A percentile compares a stretch with the other conserved stretches of the same genome.
Conservation (phyloP, 1,139 yeast genomes). For the Spathaspora sp. region DNA sequence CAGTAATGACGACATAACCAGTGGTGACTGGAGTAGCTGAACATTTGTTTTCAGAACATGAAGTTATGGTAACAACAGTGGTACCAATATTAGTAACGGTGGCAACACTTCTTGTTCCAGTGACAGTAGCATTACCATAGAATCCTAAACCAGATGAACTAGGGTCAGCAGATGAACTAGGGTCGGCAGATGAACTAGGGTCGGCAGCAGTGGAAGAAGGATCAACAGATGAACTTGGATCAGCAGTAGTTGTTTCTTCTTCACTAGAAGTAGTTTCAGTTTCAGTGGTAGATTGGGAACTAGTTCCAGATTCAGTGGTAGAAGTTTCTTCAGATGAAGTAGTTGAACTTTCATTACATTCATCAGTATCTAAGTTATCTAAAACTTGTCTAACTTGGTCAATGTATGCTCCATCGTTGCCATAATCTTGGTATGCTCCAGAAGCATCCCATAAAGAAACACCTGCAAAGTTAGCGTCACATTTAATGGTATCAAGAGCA, state of each 20-base stretch:
- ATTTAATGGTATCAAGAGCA: conserved; percentile 35
- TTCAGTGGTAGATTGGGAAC: conserved; percentile 8
- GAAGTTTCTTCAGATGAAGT: conserved; percentile 7
- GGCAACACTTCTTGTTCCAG: neutral
- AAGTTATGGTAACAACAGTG: conserved; percentile 47
- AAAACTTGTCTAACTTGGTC: conserved; percentile 15
- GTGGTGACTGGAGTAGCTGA: conserved; percentile 29
- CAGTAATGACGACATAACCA: conserved; percentile 33
- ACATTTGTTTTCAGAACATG: conserved; percentile 41
- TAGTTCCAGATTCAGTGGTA: conserved; percentile 5
- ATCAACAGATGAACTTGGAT: neutral
- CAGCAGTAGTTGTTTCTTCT: conserved; percentile 6
- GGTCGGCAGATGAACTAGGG: conserved; percentile 3
- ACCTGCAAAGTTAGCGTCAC: conserved; percentile 67
- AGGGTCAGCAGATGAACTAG: conserved; percentile 6
- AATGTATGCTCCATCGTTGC: conserved; percentile 17
- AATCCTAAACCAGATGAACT: conserved; percentile 8
- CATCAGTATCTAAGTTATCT: conserved; percentile 8
- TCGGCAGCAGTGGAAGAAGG: conserved; percentile 3
- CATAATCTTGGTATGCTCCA: conserved; percentile 62
- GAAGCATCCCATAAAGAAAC: conserved; percentile 92
- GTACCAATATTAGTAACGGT: conserved; percentile 29
- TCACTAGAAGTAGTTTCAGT: neutral
- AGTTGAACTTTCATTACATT: conserved; percentile 12
- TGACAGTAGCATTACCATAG: conserved; percentile 12